Percentiles rank a stretch among this genome's conserved stretches.
Evolutionary conservation across 2,329 filamentous ascomycete species (phyloP).

Genomic region (Venturiaceae sp.): DNA sequence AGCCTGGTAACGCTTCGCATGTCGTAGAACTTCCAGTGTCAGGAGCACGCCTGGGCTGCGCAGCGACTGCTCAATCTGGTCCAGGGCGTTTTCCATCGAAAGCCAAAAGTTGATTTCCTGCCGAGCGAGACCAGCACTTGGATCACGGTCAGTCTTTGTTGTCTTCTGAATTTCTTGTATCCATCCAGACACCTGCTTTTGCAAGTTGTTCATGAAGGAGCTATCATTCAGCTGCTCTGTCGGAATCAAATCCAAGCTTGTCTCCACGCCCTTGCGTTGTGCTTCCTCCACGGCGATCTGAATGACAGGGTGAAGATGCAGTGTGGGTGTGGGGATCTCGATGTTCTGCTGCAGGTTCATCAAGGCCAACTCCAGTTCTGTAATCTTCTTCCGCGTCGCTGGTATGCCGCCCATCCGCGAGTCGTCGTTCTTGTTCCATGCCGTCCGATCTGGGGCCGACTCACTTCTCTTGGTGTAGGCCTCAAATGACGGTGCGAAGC

Average conservation of each 20-base stretch:
- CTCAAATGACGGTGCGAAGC: slow-evolving; percentile 92
- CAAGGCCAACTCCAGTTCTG: slow-evolving; percentile 83
- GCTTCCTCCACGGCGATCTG: slow-evolving; percentile 78
- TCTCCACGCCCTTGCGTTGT: slow-evolving; percentile 52
- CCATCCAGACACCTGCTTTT: slow-evolving; percentile 92
- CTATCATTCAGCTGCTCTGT: slow-evolving; percentile 72
- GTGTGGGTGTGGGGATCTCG: slow-evolving; percentile 84
- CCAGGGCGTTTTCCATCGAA: slow-evolving; percentile 88
- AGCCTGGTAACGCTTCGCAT: slow-evolving; percentile 95
- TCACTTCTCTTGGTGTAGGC: slow-evolving; percentile 68
- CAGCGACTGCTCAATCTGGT: slow-evolving; percentile 83
- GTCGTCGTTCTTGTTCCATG: slow-evolving; percentile 68
- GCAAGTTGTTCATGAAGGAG: slow-evolving; percentile 84
- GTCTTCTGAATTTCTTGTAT: slow-evolving; percentile 97
- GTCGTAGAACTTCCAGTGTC: slow-evolving; percentile 89
- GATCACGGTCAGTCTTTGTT: slow-evolving; percentile 78
- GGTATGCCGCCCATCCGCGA: slow-evolving; percentile 81
- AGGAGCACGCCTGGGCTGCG: slow-evolving; percentile 79
- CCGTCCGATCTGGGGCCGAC: slow-evolving; percentile 38
- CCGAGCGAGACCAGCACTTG: slow-evolving; percentile 67
- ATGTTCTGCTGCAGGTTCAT: slow-evolving; percentile 94
- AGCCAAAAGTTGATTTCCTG: slow-evolving; percentile 99
- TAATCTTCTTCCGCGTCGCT: slow-evolving; percentile 94
- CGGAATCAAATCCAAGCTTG: slow-evolving; percentile 67
- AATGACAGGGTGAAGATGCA: slow-evolving; percentile 82